A percentile compares a stretch with the other conserved stretches of the same genome.
phyloP scores from a whole-genome alignment of 2,329 filamentous ascomycete genomes.

The Diaporthe sp. region DNA sequence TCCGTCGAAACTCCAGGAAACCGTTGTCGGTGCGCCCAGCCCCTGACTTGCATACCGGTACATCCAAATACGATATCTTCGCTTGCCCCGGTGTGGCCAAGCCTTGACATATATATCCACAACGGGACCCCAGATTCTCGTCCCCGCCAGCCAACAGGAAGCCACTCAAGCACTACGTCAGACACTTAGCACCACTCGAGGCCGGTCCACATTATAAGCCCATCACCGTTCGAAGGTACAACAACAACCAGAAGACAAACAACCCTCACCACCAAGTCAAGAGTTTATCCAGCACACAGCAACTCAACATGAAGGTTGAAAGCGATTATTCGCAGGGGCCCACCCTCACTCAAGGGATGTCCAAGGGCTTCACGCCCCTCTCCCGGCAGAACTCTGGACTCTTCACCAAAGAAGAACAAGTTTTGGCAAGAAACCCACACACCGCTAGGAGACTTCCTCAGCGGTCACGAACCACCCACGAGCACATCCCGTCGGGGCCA shows the following conservation, averaged over 20 bases:
- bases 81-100: constrained; percentile 22
- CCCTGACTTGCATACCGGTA: constrained; percentile 38
- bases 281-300: neutral
- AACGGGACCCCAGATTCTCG: constrained; percentile 27
- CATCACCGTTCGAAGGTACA: neutral
- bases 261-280: neutral
- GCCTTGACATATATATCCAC: constrained; percentile 32
- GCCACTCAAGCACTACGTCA: constrained; percentile 16
- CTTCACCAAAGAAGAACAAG: constrained; percentile 55
- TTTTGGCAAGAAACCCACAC: constrained; percentile 47
- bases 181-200: neutral
- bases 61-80: constrained; percentile 28
- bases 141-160: constrained; percentile 20
- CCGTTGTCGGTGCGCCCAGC: constrained; percentile 38
- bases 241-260: neutral
- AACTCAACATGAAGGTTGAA: constrained; percentile 33
- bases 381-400: constrained; percentile 35
- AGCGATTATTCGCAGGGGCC: constrained; percentile 25
- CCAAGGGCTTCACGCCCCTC: constrained; percentile 35
- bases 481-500: constrained; percentile 32
- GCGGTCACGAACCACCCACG: constrained; percentile 36
- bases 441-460: constrained; percentile 32
- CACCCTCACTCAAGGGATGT: constrained; percentile 24
- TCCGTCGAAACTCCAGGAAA: constrained; percentile 34
- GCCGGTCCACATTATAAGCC: neutral